Conservation (phyloP, 805 yeast genomes). For the Kazachstania bromeliacearum region DNA sequence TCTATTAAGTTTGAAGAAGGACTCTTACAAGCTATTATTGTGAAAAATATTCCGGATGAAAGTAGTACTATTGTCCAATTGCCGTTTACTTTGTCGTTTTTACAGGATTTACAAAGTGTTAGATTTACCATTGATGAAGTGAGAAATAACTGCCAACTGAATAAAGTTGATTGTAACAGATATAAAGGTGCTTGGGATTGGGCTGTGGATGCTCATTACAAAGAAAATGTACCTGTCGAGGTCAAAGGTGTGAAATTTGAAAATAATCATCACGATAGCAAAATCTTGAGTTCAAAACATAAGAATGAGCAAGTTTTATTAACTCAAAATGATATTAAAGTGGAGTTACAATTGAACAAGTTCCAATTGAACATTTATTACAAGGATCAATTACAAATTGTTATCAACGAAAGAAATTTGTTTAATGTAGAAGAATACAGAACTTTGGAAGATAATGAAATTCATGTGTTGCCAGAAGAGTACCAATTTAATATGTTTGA, state of each 20-base stretch:
- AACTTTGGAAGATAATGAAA: conserved; percentile 33
- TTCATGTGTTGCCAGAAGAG: conserved; percentile 48
- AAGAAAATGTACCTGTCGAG: neutral
- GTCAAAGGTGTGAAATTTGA: conserved; percentile 2
- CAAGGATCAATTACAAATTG: conserved; percentile 39
- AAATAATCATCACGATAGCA: conserved; percentile 7
- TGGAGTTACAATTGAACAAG: conserved; percentile 38
- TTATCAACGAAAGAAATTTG: conserved; percentile 59
- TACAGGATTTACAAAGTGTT: conserved; percentile 43
- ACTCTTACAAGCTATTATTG: conserved; percentile 36
- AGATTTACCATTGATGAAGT: conserved; percentile 60
- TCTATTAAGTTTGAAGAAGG: conserved; percentile 28
- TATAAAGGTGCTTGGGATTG: conserved; percentile 52
- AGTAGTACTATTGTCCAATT: conserved; percentile 33
- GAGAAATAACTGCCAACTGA: conserved; percentile 24
- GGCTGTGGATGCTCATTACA: conserved; percentile 35
- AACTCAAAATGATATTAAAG: conserved; percentile 23
- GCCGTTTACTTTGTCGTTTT: conserved; percentile 49
- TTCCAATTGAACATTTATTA: conserved; percentile 32
- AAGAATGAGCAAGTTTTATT: conserved; percentile 5
- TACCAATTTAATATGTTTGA: conserved; percentile 54
- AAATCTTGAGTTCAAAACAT: neutral
- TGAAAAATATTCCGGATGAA: conserved; percentile 33
- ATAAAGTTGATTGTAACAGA: conserved; percentile 35
- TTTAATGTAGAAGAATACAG: conserved; percentile 82